Evolutionary conservation across 495 filamentous ascomycete species (phyloP).

Genomic region (Trichoderma virens): DNA sequence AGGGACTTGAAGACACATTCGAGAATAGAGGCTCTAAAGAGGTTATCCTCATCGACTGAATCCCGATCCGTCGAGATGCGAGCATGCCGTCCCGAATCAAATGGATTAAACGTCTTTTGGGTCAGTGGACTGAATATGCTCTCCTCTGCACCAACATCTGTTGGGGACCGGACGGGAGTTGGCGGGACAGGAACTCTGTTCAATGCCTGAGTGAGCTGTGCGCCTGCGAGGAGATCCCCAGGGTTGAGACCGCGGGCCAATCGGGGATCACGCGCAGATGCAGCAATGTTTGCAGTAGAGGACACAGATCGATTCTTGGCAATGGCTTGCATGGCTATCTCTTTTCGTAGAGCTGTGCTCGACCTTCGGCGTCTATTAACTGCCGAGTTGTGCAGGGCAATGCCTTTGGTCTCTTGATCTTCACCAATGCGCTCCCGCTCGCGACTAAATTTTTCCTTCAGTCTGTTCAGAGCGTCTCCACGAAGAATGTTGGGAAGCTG

Average conservation of each 20-base stretch:
- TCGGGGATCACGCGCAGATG: constrained; percentile 25
- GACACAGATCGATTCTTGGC: constrained; percentile 32
- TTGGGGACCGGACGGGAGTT: background rate
- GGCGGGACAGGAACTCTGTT: background rate
- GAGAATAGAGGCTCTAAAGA: constrained; percentile 83
- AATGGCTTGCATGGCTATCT: constrained; percentile 66
- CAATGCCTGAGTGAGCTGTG: constrained; percentile 59
- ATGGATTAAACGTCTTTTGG: constrained; percentile 49
- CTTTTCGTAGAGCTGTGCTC: constrained; percentile 68
- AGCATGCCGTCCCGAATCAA: constrained; percentile 46
- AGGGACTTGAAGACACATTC: constrained; percentile 96
- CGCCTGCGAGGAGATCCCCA: constrained; percentile 74
- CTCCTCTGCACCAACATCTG: background rate
- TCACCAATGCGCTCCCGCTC: constrained; percentile 77
- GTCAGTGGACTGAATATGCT: constrained; percentile 47
- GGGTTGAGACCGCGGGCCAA: constrained; percentile 47
- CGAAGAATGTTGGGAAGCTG: constrained; percentile 89
- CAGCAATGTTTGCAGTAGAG: constrained; percentile 15
- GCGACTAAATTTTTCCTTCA: constrained; percentile 88
- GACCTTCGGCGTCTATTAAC: constrained; percentile 60
- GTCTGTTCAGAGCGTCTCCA: constrained; percentile 69
- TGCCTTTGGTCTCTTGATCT: constrained; percentile 86
- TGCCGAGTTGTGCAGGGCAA: constrained; percentile 80
- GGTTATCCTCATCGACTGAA: constrained; percentile 70
- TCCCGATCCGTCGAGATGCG: constrained; percentile 57